Evolutionary conservation across 2,329 filamentous ascomycete genomes (phyloP), one percentile per base, ranked within the genome.

Genomic region (Penicillium sp.): DNA sequence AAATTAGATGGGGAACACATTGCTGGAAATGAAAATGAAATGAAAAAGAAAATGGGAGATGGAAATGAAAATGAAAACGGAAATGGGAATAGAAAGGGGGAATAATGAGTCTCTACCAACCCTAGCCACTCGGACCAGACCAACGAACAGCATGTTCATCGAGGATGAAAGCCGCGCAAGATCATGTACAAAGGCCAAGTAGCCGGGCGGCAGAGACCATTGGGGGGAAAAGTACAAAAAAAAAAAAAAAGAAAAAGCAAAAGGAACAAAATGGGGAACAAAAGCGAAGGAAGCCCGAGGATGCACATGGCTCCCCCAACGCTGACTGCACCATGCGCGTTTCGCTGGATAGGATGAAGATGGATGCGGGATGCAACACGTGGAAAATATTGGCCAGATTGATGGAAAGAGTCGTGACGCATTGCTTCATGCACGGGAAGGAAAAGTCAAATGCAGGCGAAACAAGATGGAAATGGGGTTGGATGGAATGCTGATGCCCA

Each of bases 361-460:
- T 50, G 55, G 57, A 64, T 65, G 61, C 63, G 62, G 34, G 42
- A 66, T 65, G 65, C 65, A 68, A 63, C 54, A 62, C 47, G 60
- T 62, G 49, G 20, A 47, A 47, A 60, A 56, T 59, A 64, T 54
- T 66, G 65, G 66, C 63, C 66, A 63, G 45, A 28, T 45, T 45
- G 49, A 59, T 47, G 60, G 48, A 60, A 60, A 59, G 59, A 59
- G 61, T 64, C 62, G 59, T 64, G 64, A 64, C 60, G 63, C 67
- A 64, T 67, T 62, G 57, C 58, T 60, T 63, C 61, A 64, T 62
- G 54, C 54, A 60, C 25, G 58, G 41, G 47, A 25, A 51, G 39
- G 39, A 51, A 61, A 62, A 57, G 55, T 55, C 58, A 58, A 65
- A 62, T 58, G 61, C 58, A 60, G 57, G 58, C 52, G 61, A 66